Evolutionary conservation across 805 yeast genomes (phyloP).

Genomic region (Barnettozyma wickerhamii): DNA sequence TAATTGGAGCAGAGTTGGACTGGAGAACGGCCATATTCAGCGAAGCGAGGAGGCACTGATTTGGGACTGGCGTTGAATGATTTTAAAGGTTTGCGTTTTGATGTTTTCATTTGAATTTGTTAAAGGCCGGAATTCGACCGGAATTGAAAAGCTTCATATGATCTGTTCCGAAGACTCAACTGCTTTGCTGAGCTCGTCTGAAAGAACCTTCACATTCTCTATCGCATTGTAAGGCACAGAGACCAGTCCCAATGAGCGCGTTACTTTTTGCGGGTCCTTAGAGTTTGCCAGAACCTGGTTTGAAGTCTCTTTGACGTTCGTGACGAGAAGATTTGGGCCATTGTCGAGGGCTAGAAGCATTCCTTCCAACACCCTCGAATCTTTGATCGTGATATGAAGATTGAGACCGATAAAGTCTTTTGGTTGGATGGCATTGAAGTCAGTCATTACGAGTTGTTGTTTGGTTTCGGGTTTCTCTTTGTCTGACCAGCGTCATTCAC

Average conservation of each 20-base stretch:
- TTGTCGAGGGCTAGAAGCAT: slow-evolving; percentile 24
- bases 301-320: slow-evolving; percentile 17
- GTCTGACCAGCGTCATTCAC: too few relatives aligned
- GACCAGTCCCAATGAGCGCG: slow-evolving; percentile 20
- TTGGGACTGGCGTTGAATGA: not conserved
- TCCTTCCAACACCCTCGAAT: slow-evolving; percentile 19
- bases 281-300: not conserved
- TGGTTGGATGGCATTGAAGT: slow-evolving; percentile 1
- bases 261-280: slow-evolving; percentile 2
- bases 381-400: slow-evolving; percentile 14
- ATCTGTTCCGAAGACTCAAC: slow-evolving; percentile 14
- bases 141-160: slow-evolving; percentile 6
- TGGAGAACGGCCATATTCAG: slow-evolving; percentile 22
- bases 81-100: not conserved
- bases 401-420: slow-evolving; percentile 20
- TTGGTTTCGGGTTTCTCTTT: not conserved
- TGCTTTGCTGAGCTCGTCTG: slow-evolving; percentile 17
- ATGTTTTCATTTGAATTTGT: not conserved
- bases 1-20: slow-evolving; percentile 17
- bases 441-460: not conserved
- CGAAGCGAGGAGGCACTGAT: too few relatives aligned
- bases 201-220: slow-evolving; percentile 12
- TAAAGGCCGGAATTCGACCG: not conserved
- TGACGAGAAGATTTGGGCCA: slow-evolving; percentile 23
- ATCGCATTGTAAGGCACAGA: slow-evolving; percentile 20